Base-by-base conservation (phyloP, 2,329 filamentous ascomycete species). In the Colletotrichum tropicale region DNA sequence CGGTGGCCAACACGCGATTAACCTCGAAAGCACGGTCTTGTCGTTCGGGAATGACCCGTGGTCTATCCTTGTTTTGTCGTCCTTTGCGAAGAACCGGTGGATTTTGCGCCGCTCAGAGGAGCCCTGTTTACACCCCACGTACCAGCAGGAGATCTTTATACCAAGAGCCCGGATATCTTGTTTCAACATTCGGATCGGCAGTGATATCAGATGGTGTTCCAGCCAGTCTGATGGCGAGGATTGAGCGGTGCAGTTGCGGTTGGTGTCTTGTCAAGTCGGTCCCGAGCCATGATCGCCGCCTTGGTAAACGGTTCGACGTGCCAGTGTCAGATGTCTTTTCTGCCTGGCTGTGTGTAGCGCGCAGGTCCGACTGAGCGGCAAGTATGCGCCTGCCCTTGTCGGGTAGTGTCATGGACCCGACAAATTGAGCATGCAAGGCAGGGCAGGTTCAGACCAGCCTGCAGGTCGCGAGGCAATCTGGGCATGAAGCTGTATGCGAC, bases 31-130 rank as follows among this genome's bases (percentile, higher is more conserved):
- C 73, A 75, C 73, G 73, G 73, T 73, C 61, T 43, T 68, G 28
- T 68, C 70, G 73, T 75, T 75, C 73, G 70, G 73, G 55, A 56
- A 73, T 58, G 56, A 30, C 43, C 70, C 56, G 70, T 38, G 38
- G 38, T 68, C 62, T 68, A 67, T 21, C 56, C 73, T 68, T 60
- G 24, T 72, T 75, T 10, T 28, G 70, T 62, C 21, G 32, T 48
- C 43, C 38, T 48, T 75, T 73, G 69, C 62, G 62, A 68, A 52
- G 56, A 65, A 62, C 61, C 32, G 68, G 30, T 75, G 70, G 73
- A 60, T 18, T 24, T 73, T 75, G 64, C 73, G 62, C 58, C 26
- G 64, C 43, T 43, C 15, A 18, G 28, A 52, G 15, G 10, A 34
- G 34, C 43, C 10, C 38, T 55, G 55, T 38, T 56, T 21, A 32